Conservation (phyloP, 1,139 yeast species). For the Petasospora fabianii region DNA sequence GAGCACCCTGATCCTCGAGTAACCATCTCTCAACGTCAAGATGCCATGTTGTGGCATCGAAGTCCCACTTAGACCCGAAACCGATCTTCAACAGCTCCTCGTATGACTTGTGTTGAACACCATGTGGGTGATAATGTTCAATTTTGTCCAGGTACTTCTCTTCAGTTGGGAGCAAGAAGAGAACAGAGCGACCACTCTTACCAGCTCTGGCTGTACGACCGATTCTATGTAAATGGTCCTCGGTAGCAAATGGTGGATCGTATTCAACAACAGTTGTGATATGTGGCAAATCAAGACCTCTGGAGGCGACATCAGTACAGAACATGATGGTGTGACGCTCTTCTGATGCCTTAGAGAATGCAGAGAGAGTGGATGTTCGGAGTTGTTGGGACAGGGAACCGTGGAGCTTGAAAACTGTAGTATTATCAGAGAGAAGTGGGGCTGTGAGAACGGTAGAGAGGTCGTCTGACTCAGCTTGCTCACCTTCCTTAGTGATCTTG, state of each 20-base stretch:
- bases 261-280: constrained; percentile 62
- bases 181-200: constrained; percentile 56
- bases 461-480: constrained; percentile 26
- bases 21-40: constrained; percentile 85
- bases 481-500: constrained; percentile 24
- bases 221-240: constrained; percentile 69
- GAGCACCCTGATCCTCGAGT: constrained; percentile 59
- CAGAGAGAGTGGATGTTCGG: constrained; percentile 71
- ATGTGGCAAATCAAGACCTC: constrained; percentile 68
- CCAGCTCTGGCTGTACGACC: constrained; percentile 79
- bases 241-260: constrained; percentile 68
- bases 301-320: constrained; percentile 77
- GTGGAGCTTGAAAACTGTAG: constrained; percentile 73
- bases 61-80: constrained; percentile 67
- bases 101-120: constrained; percentile 45
- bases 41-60: constrained; percentile 96
- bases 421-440: constrained; percentile 46
- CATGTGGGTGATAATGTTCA: constrained; percentile 60
- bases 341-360: constrained; percentile 30
- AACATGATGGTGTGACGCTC: constrained; percentile 62
- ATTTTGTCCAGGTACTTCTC: constrained; percentile 72
- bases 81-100: constrained; percentile 56
- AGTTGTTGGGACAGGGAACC: constrained; percentile 85
- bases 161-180: constrained; percentile 88
- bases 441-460: constrained; percentile 46